These are phyloP conservation scores for Castanea mollissima DNA, from an alignment of 306 rosid species.

Conservation along the genomic window DNA sequence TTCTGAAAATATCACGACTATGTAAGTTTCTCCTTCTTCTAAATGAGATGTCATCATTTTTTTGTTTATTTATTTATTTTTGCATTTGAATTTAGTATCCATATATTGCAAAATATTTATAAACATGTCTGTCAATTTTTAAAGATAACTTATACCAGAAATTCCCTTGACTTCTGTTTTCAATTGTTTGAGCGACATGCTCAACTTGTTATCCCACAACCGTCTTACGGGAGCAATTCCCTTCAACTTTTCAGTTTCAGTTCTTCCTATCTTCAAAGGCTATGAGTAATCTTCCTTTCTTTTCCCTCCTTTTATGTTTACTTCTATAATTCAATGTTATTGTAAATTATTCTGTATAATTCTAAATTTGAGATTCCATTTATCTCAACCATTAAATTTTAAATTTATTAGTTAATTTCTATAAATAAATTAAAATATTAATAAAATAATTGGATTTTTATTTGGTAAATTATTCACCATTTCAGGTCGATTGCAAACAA, in stretches of 20 bases:
- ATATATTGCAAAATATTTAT: not conserved
- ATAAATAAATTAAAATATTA: conserved; percentile 8
- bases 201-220: conserved; percentile 85
- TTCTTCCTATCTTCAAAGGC: conserved; percentile 62
- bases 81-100: not conserved
- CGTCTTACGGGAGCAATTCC: conserved; percentile 69
- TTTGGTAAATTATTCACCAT: conserved; percentile 19
- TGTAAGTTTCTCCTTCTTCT: conserved; percentile 56
- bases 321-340: not conserved
- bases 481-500: conserved; percentile 90
- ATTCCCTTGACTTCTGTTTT: not conserved
- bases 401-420: not conserved
- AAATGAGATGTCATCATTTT: conserved; percentile 1
- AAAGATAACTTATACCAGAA: not conserved
- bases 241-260: conserved; percentile 45
- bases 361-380: not conserved
- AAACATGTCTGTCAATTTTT: not conserved
- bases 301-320: not conserved
- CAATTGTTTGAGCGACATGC: conserved; percentile 11
- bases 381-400: not conserved
- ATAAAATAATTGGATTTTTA: conserved; percentile 17
- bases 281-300: conserved; percentile 49
- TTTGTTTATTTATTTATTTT: not conserved
- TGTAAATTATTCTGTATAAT: not conserved
- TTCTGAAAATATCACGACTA: conserved; percentile 67